Evolutionary conservation across 116 monocot genomes (phyloP).

Genomic region (Iris pallida): DNA sequence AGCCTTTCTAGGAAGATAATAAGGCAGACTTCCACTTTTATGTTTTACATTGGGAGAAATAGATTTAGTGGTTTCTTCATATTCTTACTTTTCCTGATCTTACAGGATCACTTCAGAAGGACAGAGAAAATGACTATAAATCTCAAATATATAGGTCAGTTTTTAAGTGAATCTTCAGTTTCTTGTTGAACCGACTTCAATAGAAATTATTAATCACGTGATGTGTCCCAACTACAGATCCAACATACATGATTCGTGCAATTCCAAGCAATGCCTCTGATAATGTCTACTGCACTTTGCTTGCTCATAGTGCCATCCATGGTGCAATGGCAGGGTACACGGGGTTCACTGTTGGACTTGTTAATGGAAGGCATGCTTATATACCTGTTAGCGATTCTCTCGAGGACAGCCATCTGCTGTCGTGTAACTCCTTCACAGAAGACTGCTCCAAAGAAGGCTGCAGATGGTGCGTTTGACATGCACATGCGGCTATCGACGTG

Average conservation of each 20-base stretch:
- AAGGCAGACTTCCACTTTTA: too few relatives aligned
- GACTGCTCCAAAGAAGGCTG: too few relatives aligned
- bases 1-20: too few relatives aligned
- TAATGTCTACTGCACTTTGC: conserved; percentile 31
- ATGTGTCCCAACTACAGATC: conserved; percentile 18
- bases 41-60: too few relatives aligned
- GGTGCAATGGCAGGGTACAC: conserved; percentile 40
- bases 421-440: too few relatives aligned
- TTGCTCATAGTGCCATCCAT: conserved; percentile 34
- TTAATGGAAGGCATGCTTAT: conserved; percentile 34
- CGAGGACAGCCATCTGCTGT: too few relatives aligned
- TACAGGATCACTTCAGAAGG: conserved; percentile 19
- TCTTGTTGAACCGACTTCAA: neutral
- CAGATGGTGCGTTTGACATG: too few relatives aligned
- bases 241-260: too few relatives aligned
- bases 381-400: conserved; percentile 16
- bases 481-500: too few relatives aligned
- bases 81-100: neutral
- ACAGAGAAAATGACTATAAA: conserved; percentile 16
- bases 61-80: too few relatives aligned
- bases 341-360: conserved; percentile 35
- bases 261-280: conserved; percentile 30
- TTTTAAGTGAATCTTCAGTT: conserved; percentile 3
- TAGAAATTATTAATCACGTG: neutral
- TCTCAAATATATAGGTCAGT: conserved; percentile 26